Conservation (phyloP, 257 asterid species). For the Agastache rugosa region DNA sequence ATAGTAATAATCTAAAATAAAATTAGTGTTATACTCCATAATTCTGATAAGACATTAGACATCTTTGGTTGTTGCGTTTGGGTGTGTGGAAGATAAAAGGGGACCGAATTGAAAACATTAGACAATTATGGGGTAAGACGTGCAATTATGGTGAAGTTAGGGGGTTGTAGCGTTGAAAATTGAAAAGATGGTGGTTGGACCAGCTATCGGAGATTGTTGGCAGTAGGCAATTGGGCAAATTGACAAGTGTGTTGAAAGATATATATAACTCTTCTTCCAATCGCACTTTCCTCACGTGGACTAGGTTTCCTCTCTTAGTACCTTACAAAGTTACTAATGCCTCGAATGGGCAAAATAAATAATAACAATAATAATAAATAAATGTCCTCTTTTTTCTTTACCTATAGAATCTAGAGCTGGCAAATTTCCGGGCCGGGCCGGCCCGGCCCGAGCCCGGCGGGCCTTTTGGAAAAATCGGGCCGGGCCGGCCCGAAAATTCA, state of each 20-base stretch:
- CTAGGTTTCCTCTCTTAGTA: constrained; percentile 32
- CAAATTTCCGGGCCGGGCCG: too few relatives aligned
- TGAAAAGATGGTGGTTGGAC: constrained; percentile 17
- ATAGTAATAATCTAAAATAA: neutral
- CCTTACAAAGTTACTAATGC: neutral
- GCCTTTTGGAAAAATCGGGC: too few relatives aligned
- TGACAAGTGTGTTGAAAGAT: constrained; percentile 25
- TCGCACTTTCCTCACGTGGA: constrained; percentile 33
- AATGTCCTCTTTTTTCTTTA: neutral
- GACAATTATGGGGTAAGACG: neutral
- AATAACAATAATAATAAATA: too few relatives aligned
- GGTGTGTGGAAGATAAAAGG: neutral
- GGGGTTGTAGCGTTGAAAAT: neutral
- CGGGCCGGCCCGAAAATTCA: too few relatives aligned
- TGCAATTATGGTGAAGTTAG: constrained; percentile 16
- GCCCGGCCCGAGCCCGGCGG: too few relatives aligned
- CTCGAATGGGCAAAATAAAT: neutral
- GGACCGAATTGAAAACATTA: constrained; percentile 13
- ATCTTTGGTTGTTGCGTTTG: neutral
- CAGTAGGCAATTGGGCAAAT: constrained; percentile 38
- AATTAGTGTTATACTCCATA: too few relatives aligned
- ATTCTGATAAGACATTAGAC: neutral
- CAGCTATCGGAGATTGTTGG: constrained; percentile 24
- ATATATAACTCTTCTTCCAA: constrained; percentile 24
- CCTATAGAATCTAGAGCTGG: neutral